Conservation (phyloP, 2,329 filamentous ascomycete species). For the Grosmannia huntii region DNA sequence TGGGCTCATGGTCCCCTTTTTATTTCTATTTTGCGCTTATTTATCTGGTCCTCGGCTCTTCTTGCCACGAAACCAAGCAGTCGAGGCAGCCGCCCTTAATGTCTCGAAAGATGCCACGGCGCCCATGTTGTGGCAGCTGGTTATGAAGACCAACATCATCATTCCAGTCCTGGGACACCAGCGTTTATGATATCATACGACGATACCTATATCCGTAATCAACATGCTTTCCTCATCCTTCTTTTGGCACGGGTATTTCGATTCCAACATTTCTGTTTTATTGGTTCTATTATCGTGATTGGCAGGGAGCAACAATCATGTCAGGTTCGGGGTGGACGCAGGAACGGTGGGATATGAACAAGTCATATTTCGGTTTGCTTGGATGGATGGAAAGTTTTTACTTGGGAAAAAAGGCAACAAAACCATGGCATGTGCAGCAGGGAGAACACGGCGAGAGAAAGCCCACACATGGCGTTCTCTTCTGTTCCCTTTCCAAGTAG, state of each 20-base stretch:
- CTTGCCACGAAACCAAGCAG: neutral
- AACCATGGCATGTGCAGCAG: neutral
- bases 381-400: neutral
- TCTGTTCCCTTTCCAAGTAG: neutral
- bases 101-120: neutral
- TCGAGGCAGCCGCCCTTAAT: neutral
- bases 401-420: neutral
- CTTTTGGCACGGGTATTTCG: neutral
- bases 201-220: conserved; percentile 1
- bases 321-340: neutral
- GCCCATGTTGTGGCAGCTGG: neutral
- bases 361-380: neutral
- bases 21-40: conserved; percentile 1
- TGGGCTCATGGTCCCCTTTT: neutral
- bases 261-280: neutral
- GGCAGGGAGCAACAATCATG: neutral
- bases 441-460: neutral
- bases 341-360: neutral
- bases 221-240: neutral
- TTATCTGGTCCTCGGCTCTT: neutral
- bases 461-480: neutral
- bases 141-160: neutral
- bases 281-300: neutral
- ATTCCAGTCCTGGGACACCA: neutral
- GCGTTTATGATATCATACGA: neutral